Evolutionary conservation across 495 filamentous ascomycete genomes (phyloP), one percentile per base, ranked within the genome.

Genomic region (Terfezia boudieri): DNA sequence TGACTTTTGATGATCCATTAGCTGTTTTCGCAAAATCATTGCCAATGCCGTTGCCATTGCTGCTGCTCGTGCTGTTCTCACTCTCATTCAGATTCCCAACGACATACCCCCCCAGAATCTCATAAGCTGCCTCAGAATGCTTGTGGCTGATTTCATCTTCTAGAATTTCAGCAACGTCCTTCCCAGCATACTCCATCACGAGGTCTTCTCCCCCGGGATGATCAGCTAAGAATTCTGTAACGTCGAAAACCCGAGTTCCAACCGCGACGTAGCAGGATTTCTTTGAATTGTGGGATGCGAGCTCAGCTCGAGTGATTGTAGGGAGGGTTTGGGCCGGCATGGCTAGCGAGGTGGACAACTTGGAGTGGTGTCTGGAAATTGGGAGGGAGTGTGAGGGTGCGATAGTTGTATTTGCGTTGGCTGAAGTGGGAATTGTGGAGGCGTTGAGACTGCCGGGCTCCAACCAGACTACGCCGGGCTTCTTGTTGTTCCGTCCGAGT

Each of bases 221-320:
- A 56, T 83, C 78, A 50, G 81, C 74, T 53, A 95, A 65, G 62
- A 99, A 99, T 26, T 78, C 73, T 23, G 92, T 94, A 56, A 99
- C 76, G 74, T 99, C 86, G 76, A 86, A 96, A 60, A 96, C 90
- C 59, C 88, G 89, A 26, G 73, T 74, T 37, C 86, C 90, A 48
- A 94, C 67, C 0, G 84, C 88, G 59, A 99, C 86, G 73, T 86
- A 99, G 74, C 92, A 96, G 22, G 84, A 92, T 66, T 87, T 80
- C 41, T 66, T 68, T 50, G 74, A 81, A 62, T 86, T 92, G 67
- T 89, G 86, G 58, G 79, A 72, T 64, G 78, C 76, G 59, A 99
- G 78, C 65, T 96, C 84, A 56, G 79, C 75, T 60, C 72, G 68
- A 36, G 81, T 78, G 62, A 94, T 78, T 20, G 79, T 90, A 43